These are phyloP conservation scores for Fraxinus xanthoxyloides DNA, from an alignment of 305 asterid species.

Conservation along the genomic window DNA sequence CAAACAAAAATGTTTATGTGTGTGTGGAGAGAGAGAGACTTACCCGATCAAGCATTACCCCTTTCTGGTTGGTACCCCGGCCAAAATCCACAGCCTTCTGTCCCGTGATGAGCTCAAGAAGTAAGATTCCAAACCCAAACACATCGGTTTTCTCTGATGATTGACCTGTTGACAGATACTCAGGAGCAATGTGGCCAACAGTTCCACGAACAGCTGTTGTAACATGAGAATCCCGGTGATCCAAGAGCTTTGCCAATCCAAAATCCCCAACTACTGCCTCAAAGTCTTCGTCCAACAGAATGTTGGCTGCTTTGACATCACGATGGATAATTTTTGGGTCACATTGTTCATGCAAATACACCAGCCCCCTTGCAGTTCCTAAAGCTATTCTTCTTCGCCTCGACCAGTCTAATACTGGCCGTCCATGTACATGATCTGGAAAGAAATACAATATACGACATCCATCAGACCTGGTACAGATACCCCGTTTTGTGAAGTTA, in stretches of 20 bases:
- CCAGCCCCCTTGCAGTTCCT: slow-evolving; percentile 92
- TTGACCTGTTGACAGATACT: slow-evolving; percentile 87
- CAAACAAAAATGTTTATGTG: neutral
- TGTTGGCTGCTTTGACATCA: slow-evolving; percentile 97
- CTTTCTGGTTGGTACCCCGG: slow-evolving; percentile 74
- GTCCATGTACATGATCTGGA: slow-evolving; percentile 68
- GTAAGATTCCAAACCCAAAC: slow-evolving; percentile 88
- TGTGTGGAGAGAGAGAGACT: neutral
- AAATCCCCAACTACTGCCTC: slow-evolving; percentile 99
- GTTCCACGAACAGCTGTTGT: slow-evolving; percentile 98
- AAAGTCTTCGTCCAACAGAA: slow-evolving; percentile 86
- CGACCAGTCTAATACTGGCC: slow-evolving; percentile 85
- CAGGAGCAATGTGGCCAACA: slow-evolving; percentile 96
- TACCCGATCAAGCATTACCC: slow-evolving; percentile 89
- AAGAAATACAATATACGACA: neutral
- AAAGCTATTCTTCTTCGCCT: slow-evolving; percentile 79
- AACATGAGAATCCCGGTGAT: slow-evolving; percentile 88
- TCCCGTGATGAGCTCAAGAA: slow-evolving; percentile 89
- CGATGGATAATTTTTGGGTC: slow-evolving; percentile 95
- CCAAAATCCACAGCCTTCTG: slow-evolving; percentile 91
- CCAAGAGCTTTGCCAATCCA: slow-evolving; percentile 92
- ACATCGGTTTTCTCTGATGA: slow-evolving; percentile 97
- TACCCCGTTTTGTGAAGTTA: neutral
- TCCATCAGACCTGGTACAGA: neutral
- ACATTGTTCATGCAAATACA: slow-evolving; percentile 92